phyloP scores from a whole-genome alignment of 805 yeast genomes.

The Schwanniomyces sp. region DNA sequence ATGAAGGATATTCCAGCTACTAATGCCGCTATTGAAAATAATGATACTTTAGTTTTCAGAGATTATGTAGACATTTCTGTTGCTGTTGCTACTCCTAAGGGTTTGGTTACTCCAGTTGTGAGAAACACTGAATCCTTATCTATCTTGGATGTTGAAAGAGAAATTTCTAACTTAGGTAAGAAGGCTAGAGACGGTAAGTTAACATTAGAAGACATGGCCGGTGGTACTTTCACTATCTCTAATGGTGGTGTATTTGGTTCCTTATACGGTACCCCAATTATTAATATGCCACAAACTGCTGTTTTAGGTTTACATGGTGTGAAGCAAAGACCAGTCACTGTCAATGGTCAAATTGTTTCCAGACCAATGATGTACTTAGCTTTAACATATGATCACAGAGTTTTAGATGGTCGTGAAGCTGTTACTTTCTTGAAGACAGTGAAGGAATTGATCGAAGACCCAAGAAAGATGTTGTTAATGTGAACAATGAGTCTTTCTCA shows the following conservation, averaged over 20 bases:
- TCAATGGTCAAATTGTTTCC: slow-evolving; percentile 91
- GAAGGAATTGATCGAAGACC: slow-evolving; percentile 97
- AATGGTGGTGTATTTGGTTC: slow-evolving; percentile 99
- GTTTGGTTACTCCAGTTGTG: slow-evolving; percentile 95
- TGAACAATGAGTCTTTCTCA: slow-evolving; percentile 10
- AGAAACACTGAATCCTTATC: slow-evolving; percentile 93
- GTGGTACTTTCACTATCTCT: slow-evolving; percentile 98
- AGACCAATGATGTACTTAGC: slow-evolving; percentile 99
- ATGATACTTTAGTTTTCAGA: slow-evolving; percentile 91
- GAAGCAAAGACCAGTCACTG: slow-evolving; percentile 95
- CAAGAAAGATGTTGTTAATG: slow-evolving; percentile 86
- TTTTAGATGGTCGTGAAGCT: slow-evolving; percentile 98
- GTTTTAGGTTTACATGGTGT: slow-evolving; percentile 97
- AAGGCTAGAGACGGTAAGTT: slow-evolving; percentile 97
- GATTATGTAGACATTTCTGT: slow-evolving; percentile 94
- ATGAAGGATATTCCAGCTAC: slow-evolving; percentile 93
- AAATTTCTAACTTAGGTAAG: slow-evolving; percentile 74
- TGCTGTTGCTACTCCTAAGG: slow-evolving; percentile 99
- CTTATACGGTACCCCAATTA: slow-evolving; percentile 96
- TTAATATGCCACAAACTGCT: slow-evolving; percentile 97
- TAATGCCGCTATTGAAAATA: slow-evolving; percentile 90
- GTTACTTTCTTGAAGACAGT: slow-evolving; percentile 94
- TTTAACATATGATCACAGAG: slow-evolving; percentile 96
- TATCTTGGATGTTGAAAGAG: slow-evolving; percentile 86
- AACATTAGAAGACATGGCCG: slow-evolving; percentile 97